phyloP scores from a whole-genome alignment of 2,329 filamentous ascomycete genomes.

The Dactylellina cionopaga region DNA sequence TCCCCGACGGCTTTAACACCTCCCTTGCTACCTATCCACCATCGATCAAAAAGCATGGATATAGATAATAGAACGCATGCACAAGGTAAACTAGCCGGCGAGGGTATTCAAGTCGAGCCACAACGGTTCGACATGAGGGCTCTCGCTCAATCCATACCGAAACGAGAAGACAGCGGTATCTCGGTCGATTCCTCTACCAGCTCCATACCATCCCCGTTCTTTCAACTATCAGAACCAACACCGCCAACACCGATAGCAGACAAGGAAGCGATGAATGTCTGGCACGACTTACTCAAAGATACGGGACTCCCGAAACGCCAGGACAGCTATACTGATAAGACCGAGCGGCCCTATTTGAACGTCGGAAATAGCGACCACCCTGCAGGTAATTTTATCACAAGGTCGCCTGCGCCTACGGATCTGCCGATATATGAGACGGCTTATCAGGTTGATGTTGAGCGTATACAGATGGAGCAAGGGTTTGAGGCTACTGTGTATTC shows the following conservation, averaged over 20 bases:
- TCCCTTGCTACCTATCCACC: slow-evolving; percentile 24
- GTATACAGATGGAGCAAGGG: slow-evolving; percentile 69
- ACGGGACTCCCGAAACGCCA: slow-evolving; percentile 60
- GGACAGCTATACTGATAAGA: slow-evolving; percentile 55
- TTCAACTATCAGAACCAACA: slow-evolving; percentile 59
- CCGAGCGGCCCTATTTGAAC: slow-evolving; percentile 55
- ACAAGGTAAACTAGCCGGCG: slow-evolving; percentile 65
- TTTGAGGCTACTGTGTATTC: slow-evolving; percentile 68
- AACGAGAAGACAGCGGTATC: slow-evolving; percentile 53
- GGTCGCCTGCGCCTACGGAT: slow-evolving; percentile 84
- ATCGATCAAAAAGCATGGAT: slow-evolving; percentile 64
- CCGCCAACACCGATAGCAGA: slow-evolving; percentile 60
- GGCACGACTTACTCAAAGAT: slow-evolving; percentile 77
- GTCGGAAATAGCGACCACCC: slow-evolving; percentile 60
- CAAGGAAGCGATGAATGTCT: slow-evolving; percentile 67
- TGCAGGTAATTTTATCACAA: slow-evolving; percentile 71
- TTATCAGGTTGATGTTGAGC: slow-evolving; percentile 81
- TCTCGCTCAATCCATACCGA: slow-evolving; percentile 51
- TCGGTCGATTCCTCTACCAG: slow-evolving; percentile 4
- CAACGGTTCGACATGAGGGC: slow-evolving; percentile 54
- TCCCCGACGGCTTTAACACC: slow-evolving; percentile 36
- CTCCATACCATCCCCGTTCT: slow-evolving; percentile 57
- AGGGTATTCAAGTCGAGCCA: slow-evolving; percentile 67
- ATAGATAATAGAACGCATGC: slow-evolving; percentile 65
- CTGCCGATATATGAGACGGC: slow-evolving; percentile 89